Percentiles rank a stretch among this genome's conserved stretches.
These are phyloP conservation scores for Lepidopterella palustris DNA, from an alignment of 495 filamentous ascomycete species.

Conservation along the genomic window DNA sequence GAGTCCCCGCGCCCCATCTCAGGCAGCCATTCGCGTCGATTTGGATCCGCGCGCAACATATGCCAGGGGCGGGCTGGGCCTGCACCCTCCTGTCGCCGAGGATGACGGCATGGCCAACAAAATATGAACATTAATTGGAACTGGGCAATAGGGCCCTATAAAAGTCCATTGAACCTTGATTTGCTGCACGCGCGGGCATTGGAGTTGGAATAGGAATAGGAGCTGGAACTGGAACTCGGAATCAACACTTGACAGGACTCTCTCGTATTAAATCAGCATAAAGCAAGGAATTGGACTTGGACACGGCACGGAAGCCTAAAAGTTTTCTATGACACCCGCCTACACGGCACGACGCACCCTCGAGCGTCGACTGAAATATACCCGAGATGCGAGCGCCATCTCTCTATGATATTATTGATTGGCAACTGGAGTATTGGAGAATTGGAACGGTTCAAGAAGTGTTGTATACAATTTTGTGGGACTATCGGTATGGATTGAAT, in stretches of 20 bases:
- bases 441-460: not conserved
- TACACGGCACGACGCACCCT: not conserved
- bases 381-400: not conserved
- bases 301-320: not conserved
- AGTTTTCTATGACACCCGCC: not conserved
- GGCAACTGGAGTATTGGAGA: not conserved
- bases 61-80: conserved; percentile 33
- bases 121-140: conserved; percentile 17
- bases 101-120: conserved; percentile 19
- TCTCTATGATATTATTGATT: not conserved
- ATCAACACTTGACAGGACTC: not conserved
- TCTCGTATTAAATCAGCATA: not conserved
- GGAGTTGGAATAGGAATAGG: not conserved
- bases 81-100: conserved; percentile 24
- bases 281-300: not conserved
- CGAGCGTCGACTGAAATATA: not conserved
- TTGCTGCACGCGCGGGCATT: not conserved
- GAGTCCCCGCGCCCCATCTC: conserved; percentile 45
- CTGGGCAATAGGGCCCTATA: not conserved
- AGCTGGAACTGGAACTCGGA: not conserved
- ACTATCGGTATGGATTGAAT: not conserved
- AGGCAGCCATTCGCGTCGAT: conserved; percentile 15
- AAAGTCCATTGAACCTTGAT: not conserved
- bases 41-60: conserved; percentile 40
- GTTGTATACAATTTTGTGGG: not conserved